Percentiles rank a stretch among this genome's conserved stretches.
Conservation (phyloP, 2,329 filamentous ascomycete species). For the Neofusicoccum kwambonambiense region DNA sequence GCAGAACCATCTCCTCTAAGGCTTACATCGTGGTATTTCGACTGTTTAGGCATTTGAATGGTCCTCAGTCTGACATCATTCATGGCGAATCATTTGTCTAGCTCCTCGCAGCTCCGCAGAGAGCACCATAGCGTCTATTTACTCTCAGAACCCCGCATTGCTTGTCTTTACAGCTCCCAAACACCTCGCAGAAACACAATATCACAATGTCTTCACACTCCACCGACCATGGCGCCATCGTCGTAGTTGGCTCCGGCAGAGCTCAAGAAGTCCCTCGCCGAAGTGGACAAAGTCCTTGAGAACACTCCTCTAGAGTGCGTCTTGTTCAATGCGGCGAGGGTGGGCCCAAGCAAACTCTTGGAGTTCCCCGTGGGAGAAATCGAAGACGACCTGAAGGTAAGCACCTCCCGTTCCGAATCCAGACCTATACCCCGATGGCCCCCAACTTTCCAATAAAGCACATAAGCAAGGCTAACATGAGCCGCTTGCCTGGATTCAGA, state of each 20-base stretch:
- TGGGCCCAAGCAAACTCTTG: conserved; percentile 44
- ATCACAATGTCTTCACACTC: background rate
- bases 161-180: no score
- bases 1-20: no score
- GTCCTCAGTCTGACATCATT: no score
- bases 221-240: conserved; percentile 25
- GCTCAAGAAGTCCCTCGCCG: conserved; percentile 40
- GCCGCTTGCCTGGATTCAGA: conserved; percentile 28
- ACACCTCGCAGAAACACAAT: background rate
- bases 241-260: conserved; percentile 46
- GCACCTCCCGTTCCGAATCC: background rate
- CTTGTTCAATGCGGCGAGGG: conserved; percentile 54
- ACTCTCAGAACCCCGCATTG: no score
- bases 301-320: conserved; percentile 43
- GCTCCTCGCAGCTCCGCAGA: no score
- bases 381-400: conserved; percentile 51
- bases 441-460: no score
- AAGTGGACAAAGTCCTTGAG: conserved; percentile 44
- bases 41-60: no score
- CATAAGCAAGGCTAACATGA: no score
- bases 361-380: conserved; percentile 46
- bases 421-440: no score
- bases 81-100: no score
- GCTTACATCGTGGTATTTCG: no score
- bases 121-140: no score